Percentiles rank a stretch among this genome's conserved stretches.
phyloP scores from a whole-genome alignment of 2,329 filamentous ascomycete species.

The Trichophaea hybrida region DNA sequence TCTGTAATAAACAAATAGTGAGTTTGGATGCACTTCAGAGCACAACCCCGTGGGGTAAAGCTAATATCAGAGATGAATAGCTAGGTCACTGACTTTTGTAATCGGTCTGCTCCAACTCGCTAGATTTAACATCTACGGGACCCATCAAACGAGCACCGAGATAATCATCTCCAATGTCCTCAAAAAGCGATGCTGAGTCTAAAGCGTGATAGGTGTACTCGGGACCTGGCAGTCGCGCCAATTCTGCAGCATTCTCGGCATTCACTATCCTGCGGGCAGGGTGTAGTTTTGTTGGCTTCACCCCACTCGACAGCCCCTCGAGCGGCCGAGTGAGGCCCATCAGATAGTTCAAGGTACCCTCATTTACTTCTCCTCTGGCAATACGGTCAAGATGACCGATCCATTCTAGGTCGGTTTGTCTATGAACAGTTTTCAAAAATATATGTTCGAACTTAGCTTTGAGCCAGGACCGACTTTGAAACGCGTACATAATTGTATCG shows the following conservation, averaged over 20 bases:
- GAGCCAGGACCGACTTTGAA: constrained; percentile 42
- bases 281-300: background rate
- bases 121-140: background rate
- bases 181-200: constrained; percentile 7
- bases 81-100: background rate
- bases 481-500: constrained; percentile 45
- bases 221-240: constrained; percentile 27
- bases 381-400: constrained; percentile 43
- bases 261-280: background rate
- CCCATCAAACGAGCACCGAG: background rate
- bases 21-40: no score
- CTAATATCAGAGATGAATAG: background rate
- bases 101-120: background rate
- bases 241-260: background rate
- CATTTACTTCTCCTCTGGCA: constrained; percentile 32
- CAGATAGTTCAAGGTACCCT: background rate
- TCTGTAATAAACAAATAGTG: background rate
- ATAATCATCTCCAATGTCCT: background rate
- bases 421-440: constrained; percentile 42
- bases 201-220: constrained; percentile 26
- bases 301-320: background rate
- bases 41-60: background rate
- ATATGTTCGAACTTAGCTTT: constrained; percentile 41
- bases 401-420: constrained; percentile 42
- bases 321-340: background rate